A percentile compares a stretch with the other conserved stretches of the same genome.
phyloP scores from a whole-genome alignment of 371 early-diverging fungal species.

The Encephalitozoon intestinalis region DNA sequence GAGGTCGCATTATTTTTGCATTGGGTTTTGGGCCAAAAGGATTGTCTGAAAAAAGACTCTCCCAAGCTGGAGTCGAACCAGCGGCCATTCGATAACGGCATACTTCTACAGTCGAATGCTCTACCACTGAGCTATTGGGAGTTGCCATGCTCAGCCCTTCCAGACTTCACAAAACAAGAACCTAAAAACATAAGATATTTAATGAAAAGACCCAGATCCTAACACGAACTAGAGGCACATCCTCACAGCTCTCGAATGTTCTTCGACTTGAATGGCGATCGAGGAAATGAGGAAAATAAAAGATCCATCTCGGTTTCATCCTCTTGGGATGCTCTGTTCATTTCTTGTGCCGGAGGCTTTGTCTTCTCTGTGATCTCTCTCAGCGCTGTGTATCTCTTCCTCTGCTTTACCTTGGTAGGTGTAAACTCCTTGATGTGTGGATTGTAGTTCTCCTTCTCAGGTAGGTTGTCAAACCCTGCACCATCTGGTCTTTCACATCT shows the following conservation, averaged over 20 bases:
- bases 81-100: constrained; percentile 58
- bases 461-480: not conserved
- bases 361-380: constrained; percentile 20
- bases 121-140: constrained; percentile 61
- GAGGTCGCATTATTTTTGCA: constrained; percentile 62
- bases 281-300: constrained; percentile 7
- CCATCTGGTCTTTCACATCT: not conserved
- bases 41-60: constrained; percentile 49
- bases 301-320: constrained; percentile 11
- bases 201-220: not conserved
- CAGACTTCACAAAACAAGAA: not conserved
- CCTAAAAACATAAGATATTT: not conserved
- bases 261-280: constrained; percentile 3
- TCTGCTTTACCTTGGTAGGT: not conserved
- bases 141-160: not conserved
- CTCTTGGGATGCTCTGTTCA: not conserved
- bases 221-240: no score
- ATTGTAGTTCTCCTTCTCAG: constrained; percentile 31
- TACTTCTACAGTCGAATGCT: constrained; percentile 61
- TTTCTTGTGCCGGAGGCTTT: not conserved
- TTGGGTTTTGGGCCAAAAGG: not conserved
- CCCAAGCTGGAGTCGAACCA: constrained; percentile 62
- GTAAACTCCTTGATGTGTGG: constrained; percentile 18
- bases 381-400: constrained; percentile 4
- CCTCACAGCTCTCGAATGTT: not conserved